These are phyloP conservation scores for Apiospora koreana DNA, from an alignment of 2,329 filamentous ascomycete genomes.

Conservation along the genomic window DNA sequence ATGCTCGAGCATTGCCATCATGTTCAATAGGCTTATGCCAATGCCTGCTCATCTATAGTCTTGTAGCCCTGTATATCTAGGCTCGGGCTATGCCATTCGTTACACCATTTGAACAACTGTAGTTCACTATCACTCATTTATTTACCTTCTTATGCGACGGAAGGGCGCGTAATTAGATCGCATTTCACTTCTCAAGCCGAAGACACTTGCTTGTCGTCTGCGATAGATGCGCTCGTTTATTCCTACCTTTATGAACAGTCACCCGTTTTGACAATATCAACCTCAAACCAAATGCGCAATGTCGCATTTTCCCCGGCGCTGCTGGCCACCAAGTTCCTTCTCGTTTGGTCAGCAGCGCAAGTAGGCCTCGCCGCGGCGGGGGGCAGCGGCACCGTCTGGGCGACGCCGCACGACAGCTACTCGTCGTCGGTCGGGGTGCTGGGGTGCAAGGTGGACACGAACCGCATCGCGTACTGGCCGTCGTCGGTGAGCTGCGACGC, in stretches of 20 bases:
- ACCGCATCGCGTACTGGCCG: constrained; percentile 57
- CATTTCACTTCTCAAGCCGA: neutral
- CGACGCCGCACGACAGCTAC: constrained; percentile 58
- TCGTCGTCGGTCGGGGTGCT: constrained; percentile 59
- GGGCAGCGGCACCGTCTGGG: constrained; percentile 33
- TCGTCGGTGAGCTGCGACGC: constrained; percentile 51
- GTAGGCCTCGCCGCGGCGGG: neutral
- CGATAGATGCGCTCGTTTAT: neutral
- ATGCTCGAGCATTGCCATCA: neutral
- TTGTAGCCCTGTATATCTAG: neutral
- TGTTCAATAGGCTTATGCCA: neutral
- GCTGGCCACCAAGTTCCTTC: neutral
- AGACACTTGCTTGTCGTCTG: neutral
- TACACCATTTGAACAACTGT: neutral
- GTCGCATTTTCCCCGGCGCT: neutral
- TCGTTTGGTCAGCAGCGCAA: constrained; percentile 5
- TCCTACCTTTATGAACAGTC: neutral
- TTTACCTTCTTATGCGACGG: neutral
- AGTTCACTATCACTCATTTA: neutral
- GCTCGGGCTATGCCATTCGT: neutral
- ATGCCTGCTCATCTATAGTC: neutral
- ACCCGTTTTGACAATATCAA: neutral
- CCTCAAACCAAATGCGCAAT: neutral
- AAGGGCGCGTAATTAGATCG: neutral
- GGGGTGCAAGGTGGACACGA: constrained; percentile 61